These are phyloP conservation scores for Coprinopsis strossmayeri DNA, from an alignment of 768 basidiomycete species.

Conservation along the genomic window DNA sequence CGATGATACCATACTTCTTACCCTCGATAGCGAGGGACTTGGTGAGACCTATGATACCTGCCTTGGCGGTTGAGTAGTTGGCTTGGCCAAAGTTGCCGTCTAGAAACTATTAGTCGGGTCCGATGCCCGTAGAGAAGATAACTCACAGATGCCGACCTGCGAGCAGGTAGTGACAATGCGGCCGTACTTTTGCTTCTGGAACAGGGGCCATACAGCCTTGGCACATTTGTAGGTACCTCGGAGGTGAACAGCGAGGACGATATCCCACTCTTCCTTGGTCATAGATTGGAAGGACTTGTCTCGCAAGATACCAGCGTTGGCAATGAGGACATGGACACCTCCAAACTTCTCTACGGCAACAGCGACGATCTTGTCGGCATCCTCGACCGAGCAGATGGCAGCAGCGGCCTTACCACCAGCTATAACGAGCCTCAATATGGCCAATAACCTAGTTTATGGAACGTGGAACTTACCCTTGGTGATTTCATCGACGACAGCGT, in stretches of 20 bases:
- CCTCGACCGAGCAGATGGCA: slow-evolving; percentile 83
- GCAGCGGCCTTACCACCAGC: slow-evolving; percentile 86
- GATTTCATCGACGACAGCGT: slow-evolving; percentile 82
- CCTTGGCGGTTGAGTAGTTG: slow-evolving; percentile 92
- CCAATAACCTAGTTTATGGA: background rate
- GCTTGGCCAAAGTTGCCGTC: slow-evolving; percentile 96
- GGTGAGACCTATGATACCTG: slow-evolving; percentile 87
- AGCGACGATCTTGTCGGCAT: slow-evolving; percentile 87
- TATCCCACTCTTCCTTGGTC: slow-evolving; percentile 92
- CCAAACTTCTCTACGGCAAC: slow-evolving; percentile 84
- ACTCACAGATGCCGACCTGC: slow-evolving; percentile 86
- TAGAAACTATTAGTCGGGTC: slow-evolving; percentile 22
- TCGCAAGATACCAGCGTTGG: slow-evolving; percentile 90
- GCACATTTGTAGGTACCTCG: slow-evolving; percentile 91
- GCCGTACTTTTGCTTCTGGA: slow-evolving; percentile 95
- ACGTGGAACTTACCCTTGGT: slow-evolving; percentile 47
- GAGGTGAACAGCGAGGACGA: slow-evolving; percentile 83
- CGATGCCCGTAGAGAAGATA: background rate
- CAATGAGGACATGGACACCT: slow-evolving; percentile 77
- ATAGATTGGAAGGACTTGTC: slow-evolving; percentile 91
- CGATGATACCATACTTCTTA: slow-evolving; percentile 82
- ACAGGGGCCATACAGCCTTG: slow-evolving; percentile 94
- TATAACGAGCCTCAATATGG: slow-evolving; percentile 20
- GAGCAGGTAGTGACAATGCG: slow-evolving; percentile 94
- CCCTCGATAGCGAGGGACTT: slow-evolving; percentile 89